Base-by-base conservation (phyloP, 2,329 filamentous ascomycete species). In the Phyllosticta citribraziliensis region DNA sequence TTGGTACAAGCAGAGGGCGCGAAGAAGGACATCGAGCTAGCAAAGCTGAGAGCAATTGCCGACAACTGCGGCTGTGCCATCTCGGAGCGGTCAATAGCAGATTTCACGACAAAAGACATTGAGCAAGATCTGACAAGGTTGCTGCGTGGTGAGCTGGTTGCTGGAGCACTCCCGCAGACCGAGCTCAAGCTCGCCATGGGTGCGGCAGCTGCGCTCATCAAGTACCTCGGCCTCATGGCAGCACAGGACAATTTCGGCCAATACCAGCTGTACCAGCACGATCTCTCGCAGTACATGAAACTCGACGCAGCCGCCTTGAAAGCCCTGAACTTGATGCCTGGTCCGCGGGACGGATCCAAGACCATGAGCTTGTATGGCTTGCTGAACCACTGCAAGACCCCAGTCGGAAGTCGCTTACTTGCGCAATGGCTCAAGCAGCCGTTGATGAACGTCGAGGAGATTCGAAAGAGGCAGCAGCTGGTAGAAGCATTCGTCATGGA, bases 391-490 rank as follows among this genome's bases (percentile, higher is more conserved):
- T 99, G 94, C 85, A 97, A 96, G 74, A 99, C 94, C 1, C 90
- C 94, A 0, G 86, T 96, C 1, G 94, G 94, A 14, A 96, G 92
- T 69, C 83, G 95, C 55, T 74, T 99, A 62, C 79, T 99, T 30
- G 88, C 93, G 1, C 95, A 99, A 71, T 99, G 94, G 94, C 79
- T 99, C 58, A 99, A 99, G 75, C 94, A 99, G 73, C 94, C 94
- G 0, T 77, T 99, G 50, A 99, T 99, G 94, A 90, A 84, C 76
- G 85, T 90, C 64, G 80, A 82, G 2, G 92, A 96, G 62, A 97
- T 99, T 58, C 88, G 96, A 74, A 88, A 88, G 72, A 84, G 94
- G 17, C 94, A 97, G 68, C 90, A 96, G 72, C 80, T 99, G 5
- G 94, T 99, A 0, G 94, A 97, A 71, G 92, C 93, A 0, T 99